These are phyloP conservation scores for Vitis rupestris DNA, from an alignment of 164 flowering plant genomes.

Conservation along the genomic window DNA sequence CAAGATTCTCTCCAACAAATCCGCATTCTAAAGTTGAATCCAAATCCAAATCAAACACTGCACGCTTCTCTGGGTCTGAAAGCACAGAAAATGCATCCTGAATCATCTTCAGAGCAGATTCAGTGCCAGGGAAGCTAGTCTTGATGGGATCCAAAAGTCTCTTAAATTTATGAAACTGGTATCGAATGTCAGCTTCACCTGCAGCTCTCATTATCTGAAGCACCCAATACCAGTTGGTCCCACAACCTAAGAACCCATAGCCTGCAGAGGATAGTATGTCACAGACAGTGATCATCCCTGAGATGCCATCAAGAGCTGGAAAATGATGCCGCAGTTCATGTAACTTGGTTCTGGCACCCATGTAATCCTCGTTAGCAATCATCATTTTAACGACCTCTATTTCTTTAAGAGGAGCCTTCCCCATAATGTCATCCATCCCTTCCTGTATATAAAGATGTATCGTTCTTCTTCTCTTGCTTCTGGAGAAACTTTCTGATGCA, in stretches of 20 bases:
- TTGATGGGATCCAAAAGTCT: slow-evolving; percentile 32
- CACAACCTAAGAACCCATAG: slow-evolving; percentile 22
- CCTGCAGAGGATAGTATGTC: slow-evolving; percentile 36
- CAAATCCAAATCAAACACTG: slow-evolving; percentile 30
- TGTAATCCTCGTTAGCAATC: slow-evolving; percentile 30
- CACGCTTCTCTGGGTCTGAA: slow-evolving; percentile 26
- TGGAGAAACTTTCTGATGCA: not conserved
- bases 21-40: slow-evolving; percentile 18
- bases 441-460: not conserved
- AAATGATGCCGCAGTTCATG: slow-evolving; percentile 21
- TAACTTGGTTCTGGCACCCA: slow-evolving; percentile 34
- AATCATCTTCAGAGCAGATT: slow-evolving; percentile 30
- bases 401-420: slow-evolving; percentile 25
- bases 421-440: slow-evolving; percentile 16
- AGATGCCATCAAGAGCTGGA: slow-evolving; percentile 30
- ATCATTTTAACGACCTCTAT: slow-evolving; percentile 29
- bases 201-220: slow-evolving; percentile 34
- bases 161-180: slow-evolving; percentile 28
- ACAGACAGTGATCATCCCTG: slow-evolving; percentile 41
- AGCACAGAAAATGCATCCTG: slow-evolving; percentile 39
- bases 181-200: slow-evolving; percentile 15
- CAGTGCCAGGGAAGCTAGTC: slow-evolving; percentile 39
- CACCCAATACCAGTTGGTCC: slow-evolving; percentile 46
- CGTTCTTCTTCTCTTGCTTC: not conserved
- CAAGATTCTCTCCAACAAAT: not conserved